Evolutionary conservation across 208 protist genomes (phyloP).

Genomic region (Acanthamoeba castellanii): DNA sequence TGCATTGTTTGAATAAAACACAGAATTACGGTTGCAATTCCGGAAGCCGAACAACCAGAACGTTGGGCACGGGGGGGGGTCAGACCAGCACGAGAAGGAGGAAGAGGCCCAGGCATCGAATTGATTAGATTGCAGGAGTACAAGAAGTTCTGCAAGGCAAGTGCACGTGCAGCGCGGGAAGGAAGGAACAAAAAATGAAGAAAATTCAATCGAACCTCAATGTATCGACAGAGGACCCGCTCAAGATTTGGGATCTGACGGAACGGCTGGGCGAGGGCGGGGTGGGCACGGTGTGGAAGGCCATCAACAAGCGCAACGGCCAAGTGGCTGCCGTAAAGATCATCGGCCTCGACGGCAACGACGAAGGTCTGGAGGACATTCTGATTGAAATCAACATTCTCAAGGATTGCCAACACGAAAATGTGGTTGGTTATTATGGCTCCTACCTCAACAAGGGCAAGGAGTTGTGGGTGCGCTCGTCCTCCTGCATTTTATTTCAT

Average conservation of each 20-base stretch:
- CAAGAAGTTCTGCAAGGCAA: too few relatives aligned
- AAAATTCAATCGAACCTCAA: conserved; percentile 29
- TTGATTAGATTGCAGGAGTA: too few relatives aligned
- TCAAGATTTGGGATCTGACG: conserved; percentile 51
- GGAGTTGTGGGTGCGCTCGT: conserved; percentile 81
- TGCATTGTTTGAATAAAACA: too few relatives aligned
- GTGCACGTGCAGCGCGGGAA: too few relatives aligned
- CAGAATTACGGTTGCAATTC: too few relatives aligned
- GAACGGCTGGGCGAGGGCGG: conserved; percentile 52
- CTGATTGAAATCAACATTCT: conserved; percentile 89
- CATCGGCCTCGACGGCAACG: conserved; percentile 70
- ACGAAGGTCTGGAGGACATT: conserved; percentile 88
- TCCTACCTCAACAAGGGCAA: conserved; percentile 81
- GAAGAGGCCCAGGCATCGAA: too few relatives aligned
- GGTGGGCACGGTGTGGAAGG: conserved; percentile 64
- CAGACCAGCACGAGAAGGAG: too few relatives aligned
- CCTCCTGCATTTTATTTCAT: neutral
- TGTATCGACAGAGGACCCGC: conserved; percentile 42
- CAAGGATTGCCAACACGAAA: conserved; percentile 80
- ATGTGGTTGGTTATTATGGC: conserved; percentile 87
- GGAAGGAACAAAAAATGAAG: neutral
- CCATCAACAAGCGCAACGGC: conserved; percentile 26
- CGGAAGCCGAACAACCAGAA: too few relatives aligned
- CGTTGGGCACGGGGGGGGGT: too few relatives aligned
- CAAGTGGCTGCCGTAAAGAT: conserved; percentile 56